phyloP scores from a whole-genome alignment of 169 alveolate species.

The Cryptosporidium felis region DNA sequence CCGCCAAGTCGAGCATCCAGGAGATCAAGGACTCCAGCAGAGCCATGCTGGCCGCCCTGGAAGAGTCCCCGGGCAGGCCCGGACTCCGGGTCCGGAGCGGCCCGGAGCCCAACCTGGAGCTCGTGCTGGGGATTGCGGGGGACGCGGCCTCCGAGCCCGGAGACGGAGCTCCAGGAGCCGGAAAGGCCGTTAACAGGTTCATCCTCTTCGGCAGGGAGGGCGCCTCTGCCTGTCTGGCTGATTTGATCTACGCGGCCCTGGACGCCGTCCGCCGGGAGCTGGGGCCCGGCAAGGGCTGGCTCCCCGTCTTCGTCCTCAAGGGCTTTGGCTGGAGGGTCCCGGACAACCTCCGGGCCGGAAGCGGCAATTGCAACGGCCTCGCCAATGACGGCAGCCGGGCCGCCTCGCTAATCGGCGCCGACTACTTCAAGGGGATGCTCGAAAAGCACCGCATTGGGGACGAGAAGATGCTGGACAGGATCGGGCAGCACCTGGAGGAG shows the following conservation, averaged over 20 bases:
- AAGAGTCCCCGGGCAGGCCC: background rate
- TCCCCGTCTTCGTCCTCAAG: background rate
- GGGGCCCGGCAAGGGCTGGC: background rate
- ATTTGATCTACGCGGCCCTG: constrained; percentile 1
- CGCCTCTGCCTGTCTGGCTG: constrained; percentile 8
- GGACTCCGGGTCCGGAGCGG: background rate
- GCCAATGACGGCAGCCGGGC: no score
- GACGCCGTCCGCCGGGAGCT: no score
- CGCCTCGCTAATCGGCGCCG: no score
- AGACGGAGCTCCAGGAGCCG: no score
- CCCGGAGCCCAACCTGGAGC: background rate
- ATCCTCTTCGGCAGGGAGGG: constrained; percentile 13
- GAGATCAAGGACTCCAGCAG: constrained; percentile 9
- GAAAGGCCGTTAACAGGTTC: no score
- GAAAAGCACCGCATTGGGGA: no score
- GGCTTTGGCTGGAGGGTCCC: constrained; percentile 55
- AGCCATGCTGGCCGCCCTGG: background rate
- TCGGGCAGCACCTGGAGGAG: background rate
- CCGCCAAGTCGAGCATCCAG: background rate
- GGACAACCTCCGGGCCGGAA: no score
- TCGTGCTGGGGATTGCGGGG: background rate
- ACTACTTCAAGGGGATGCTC: no score
- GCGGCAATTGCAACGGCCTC: no score
- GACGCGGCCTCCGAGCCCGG: no score
- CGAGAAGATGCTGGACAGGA: background rate